phyloP scores from a whole-genome alignment of 2,329 filamentous ascomycete species.

The Aspergillus cejpii region DNA sequence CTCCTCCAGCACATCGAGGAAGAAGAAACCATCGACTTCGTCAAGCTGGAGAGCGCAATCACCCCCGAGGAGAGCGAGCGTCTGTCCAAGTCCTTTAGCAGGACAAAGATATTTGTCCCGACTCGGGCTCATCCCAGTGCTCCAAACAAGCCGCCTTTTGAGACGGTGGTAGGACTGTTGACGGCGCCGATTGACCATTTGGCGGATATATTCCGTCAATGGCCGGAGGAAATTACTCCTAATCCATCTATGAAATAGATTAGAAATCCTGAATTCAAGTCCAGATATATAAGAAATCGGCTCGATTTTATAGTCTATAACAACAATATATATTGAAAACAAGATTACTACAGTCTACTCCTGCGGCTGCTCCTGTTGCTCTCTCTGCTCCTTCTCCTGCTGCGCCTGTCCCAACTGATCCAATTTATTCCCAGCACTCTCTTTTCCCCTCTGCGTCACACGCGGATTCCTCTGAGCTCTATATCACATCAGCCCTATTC shows the following conservation, averaged over 20 bases:
- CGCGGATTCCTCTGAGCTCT: slow-evolving; percentile 17
- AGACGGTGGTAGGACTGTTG: slow-evolving; percentile 50
- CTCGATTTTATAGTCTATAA: too few species aligned
- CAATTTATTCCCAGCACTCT: slow-evolving; percentile 15
- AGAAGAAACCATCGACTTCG: slow-evolving; percentile 48
- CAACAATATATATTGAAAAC: too few species aligned
- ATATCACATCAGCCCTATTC: background rate
- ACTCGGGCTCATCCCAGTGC: slow-evolving; percentile 47
- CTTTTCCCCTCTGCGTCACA: slow-evolving; percentile 13
- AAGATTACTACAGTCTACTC: too few species aligned
- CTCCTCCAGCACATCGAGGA: slow-evolving; percentile 46
- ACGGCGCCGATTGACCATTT: slow-evolving; percentile 53
- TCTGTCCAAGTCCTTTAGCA: slow-evolving; percentile 42
- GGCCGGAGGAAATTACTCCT: slow-evolving; percentile 33
- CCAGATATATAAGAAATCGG: too few species aligned
- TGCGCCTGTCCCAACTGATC: slow-evolving; percentile 8
- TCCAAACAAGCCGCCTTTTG: slow-evolving; percentile 50
- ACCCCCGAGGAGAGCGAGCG: slow-evolving; percentile 29
- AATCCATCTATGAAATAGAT: slow-evolving; percentile 5
- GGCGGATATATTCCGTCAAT: slow-evolving; percentile 51
- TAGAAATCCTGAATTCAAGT: too few species aligned
- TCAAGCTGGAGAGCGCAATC: slow-evolving; percentile 43
- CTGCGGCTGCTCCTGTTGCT: background rate
- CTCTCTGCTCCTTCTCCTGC: slow-evolving; percentile 2
- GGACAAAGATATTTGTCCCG: slow-evolving; percentile 51